These are phyloP conservation scores for Phytophthora syringae DNA, from an alignment of 352 stramenopile species.

Conservation along the genomic window DNA sequence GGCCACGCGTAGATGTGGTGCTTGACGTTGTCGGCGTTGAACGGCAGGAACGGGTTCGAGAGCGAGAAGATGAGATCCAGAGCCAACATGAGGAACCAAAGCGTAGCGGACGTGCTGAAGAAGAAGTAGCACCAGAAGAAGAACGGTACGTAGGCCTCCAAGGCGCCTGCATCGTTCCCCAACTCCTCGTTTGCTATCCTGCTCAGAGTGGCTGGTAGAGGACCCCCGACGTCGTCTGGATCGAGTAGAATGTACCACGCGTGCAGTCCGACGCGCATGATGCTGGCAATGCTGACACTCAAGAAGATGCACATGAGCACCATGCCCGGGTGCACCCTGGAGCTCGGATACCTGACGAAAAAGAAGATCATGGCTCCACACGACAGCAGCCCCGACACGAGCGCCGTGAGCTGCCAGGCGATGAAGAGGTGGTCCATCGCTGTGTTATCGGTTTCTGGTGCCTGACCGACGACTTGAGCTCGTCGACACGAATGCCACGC, in stretches of 20 bases:
- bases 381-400: conserved; percentile 59
- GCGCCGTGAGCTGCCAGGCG: conserved; percentile 76
- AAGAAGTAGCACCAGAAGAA: conserved; percentile 90
- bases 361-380: conserved; percentile 70
- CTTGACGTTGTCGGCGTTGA: conserved; percentile 87
- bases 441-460: conserved; percentile 2
- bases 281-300: conserved; percentile 67
- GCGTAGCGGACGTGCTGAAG: conserved; percentile 77
- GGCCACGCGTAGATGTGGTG: conserved; percentile 87
- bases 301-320: conserved; percentile 85
- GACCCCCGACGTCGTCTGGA: conserved; percentile 19
- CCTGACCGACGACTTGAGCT: conserved; percentile 14
- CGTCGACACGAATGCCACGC: conserved; percentile 27
- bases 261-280: conserved; percentile 69
- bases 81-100: conserved; percentile 89
- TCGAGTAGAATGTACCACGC: conserved; percentile 46
- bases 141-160: conserved; percentile 66
- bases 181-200: conserved; percentile 70
- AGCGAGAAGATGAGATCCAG: conserved; percentile 89
- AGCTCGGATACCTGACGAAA: conserved; percentile 71
- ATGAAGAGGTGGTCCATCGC: conserved; percentile 71
- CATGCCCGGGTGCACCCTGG: conserved; percentile 67
- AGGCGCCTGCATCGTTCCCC: conserved; percentile 18
- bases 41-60: conserved; percentile 87
- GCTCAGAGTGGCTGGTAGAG: conserved; percentile 56